Evolutionary conservation across 257 asterid species (phyloP), one percentile per base, ranked within the genome.

Genomic region (Fraxinus anomala): DNA sequence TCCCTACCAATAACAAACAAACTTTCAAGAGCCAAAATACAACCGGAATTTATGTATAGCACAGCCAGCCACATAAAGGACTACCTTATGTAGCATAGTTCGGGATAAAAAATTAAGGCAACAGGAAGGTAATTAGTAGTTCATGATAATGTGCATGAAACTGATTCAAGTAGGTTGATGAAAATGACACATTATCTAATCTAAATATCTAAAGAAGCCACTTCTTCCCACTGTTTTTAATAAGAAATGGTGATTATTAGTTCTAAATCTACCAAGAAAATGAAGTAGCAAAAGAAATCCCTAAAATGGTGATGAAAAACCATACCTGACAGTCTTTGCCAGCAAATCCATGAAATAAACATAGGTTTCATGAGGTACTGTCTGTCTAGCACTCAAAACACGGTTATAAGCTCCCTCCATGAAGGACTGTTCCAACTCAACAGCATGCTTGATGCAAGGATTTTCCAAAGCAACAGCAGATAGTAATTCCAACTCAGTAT

Each of bases 341-440:
- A 96, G 89, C 69, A 95, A 85, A 82, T 96, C 99, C 98, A 96
- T 93, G 92, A 93, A 96, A 84, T 93, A 93, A 71, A 85, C 94
- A 66, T 91, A 96, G 39, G 97, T 88, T 76, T 91, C 97, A 77
- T 93, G 95, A 40, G 99, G 99, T 37, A 92, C 96, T 1, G 96
- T 87, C 88, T 93, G 96, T 66, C 99, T 90, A 47, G 99, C 98
- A 76, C 85, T 91, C 86, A 93, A 79, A 73, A 93, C 99, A 24
- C 97, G 93, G 85, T 95, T 92, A 82, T 95, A 95, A 77, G 98
- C 99, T 80, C 99, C 99, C 85, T 96, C 99, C 98, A 92, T 93
- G 89, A 93, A 93, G 77, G 97, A 93, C 78, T 93, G 98, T 89
- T 96, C 99, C 84, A 93, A 83, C 79, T 92, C 99, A 56, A 95